phyloP scores from a whole-genome alignment of 345 rosid genomes.

The Geranium brycei region DNA sequence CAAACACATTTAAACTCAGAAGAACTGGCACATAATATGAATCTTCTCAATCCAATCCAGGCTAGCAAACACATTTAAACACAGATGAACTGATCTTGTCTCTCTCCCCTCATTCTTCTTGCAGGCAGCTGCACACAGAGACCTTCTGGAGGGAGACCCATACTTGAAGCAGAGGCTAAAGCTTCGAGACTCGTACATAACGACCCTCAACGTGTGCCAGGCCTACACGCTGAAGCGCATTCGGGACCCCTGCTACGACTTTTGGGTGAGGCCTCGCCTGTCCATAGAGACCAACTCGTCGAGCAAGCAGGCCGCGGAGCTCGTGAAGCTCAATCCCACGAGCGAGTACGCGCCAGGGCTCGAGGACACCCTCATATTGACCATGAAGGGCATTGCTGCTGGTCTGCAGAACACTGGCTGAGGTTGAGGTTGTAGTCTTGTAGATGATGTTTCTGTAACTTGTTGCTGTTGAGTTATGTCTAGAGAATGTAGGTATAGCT shows the following conservation, averaged over 20 bases:
- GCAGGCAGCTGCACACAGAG: conserved; percentile 71
- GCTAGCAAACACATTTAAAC: too few species aligned
- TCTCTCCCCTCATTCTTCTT: background rate
- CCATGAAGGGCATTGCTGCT: conserved; percentile 98
- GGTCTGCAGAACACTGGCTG: conserved; percentile 92
- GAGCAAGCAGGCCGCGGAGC: conserved; percentile 67
- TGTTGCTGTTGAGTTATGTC: too few species aligned
- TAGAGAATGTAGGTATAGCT: too few species aligned
- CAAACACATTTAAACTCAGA: too few species aligned
- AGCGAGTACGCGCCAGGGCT: conserved; percentile 90
- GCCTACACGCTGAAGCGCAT: conserved; percentile 82
- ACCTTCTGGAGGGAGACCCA: conserved; percentile 91
- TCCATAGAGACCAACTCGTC: conserved; percentile 69
- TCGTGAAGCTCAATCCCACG: conserved; percentile 67
- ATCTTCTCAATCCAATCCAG: too few species aligned
- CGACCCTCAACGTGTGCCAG: conserved; percentile 80
- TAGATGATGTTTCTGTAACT: too few species aligned
- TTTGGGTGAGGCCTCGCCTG: conserved; percentile 54
- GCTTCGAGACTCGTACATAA: conserved; percentile 84
- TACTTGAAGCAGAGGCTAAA: conserved; percentile 88
- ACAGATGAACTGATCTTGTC: background rate
- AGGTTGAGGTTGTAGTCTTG: too few species aligned
- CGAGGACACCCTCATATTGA: conserved; percentile 86
- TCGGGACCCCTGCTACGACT: conserved; percentile 68
- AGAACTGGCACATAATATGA: background rate